A percentile compares a stretch with the other conserved stretches of the same genome.
Evolutionary conservation across 345 rosid species (phyloP).

Genomic region (Brassica nigra): DNA sequence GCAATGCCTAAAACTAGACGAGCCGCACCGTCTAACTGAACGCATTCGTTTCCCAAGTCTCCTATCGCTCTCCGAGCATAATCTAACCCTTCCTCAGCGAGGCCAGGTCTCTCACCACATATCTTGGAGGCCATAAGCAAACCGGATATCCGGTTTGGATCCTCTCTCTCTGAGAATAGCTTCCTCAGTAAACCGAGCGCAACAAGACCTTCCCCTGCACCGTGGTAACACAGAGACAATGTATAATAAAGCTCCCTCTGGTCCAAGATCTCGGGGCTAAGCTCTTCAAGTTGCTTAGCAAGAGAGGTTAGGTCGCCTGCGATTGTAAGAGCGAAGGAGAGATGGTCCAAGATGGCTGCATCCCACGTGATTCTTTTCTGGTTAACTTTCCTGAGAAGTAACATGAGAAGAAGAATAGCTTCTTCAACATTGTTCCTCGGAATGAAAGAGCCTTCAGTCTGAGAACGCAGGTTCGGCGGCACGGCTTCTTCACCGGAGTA

Average conservation of each 20-base stretch:
- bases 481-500: conserved; percentile 83
- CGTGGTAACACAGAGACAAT: conserved; percentile 67
- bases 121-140: conserved; percentile 71
- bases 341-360: conserved; percentile 77
- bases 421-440: conserved; percentile 80
- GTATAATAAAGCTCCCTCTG: conserved; percentile 55
- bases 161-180: conserved; percentile 50
- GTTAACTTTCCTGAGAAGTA: conserved; percentile 64
- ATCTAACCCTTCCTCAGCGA: conserved; percentile 63
- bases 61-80: conserved; percentile 61
- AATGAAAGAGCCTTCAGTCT: conserved; percentile 64
- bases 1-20: conserved; percentile 58
- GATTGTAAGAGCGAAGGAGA: conserved; percentile 67
- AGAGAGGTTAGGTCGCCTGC: conserved; percentile 60
- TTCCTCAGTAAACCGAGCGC: conserved; percentile 70
- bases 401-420: conserved; percentile 77
- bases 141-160: conserved; percentile 55
- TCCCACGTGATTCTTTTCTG: conserved; percentile 71
- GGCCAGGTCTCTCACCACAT: conserved; percentile 51
- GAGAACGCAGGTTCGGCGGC: conserved; percentile 70
- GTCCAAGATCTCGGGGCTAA: conserved; percentile 60
- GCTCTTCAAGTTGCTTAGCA: conserved; percentile 65
- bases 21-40: conserved; percentile 51
- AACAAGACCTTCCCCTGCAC: conserved; percentile 65
- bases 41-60: conserved; percentile 48